A percentile compares a stretch with the other conserved stretches of the same genome.
Conservation (phyloP, 805 yeast species). For the Hanseniaspora singularis region DNA sequence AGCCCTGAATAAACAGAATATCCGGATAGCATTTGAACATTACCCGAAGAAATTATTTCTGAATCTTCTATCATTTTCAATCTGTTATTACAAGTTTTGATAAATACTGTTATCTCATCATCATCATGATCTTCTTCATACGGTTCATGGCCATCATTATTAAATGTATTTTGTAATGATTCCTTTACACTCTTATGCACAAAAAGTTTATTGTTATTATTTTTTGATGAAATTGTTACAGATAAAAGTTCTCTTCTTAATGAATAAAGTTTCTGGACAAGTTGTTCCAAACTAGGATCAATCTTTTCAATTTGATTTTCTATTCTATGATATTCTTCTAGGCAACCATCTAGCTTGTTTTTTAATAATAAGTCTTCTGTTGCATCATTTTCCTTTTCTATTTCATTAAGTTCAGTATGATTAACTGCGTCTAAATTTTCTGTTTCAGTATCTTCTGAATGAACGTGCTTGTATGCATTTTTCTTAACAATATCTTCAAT, state of each 20-base stretch:
- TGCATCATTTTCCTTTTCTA: constrained; percentile 30
- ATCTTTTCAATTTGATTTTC: constrained; percentile 45
- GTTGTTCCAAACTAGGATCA: constrained; percentile 37
- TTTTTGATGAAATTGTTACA: constrained; percentile 33
- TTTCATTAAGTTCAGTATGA: constrained; percentile 10
- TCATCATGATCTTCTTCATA: constrained; percentile 4
- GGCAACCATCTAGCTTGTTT: constrained; percentile 53
- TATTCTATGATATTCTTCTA: constrained; percentile 43
- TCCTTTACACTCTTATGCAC: constrained; percentile 13
- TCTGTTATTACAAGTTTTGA: constrained; percentile 14
- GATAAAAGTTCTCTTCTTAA: constrained; percentile 53
- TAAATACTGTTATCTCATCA: constrained; percentile 15
- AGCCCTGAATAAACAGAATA: constrained; percentile 54
- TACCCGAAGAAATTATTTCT: constrained; percentile 19
- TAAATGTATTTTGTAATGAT: not conserved
- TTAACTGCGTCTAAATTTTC: constrained; percentile 20
- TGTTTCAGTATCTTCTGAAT: constrained; percentile 17
- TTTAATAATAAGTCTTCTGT: constrained; percentile 53
- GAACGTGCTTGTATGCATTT: constrained; percentile 24
- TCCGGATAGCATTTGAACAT: constrained; percentile 29
- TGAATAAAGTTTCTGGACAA: constrained; percentile 48
- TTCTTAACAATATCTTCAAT: constrained; percentile 49
- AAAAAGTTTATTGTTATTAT: constrained; percentile 7
- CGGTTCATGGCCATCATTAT: not conserved
- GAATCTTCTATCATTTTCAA: constrained; percentile 17